phyloP scores from a whole-genome alignment of 768 basidiomycete genomes.

The Boletus barrowsii region DNA sequence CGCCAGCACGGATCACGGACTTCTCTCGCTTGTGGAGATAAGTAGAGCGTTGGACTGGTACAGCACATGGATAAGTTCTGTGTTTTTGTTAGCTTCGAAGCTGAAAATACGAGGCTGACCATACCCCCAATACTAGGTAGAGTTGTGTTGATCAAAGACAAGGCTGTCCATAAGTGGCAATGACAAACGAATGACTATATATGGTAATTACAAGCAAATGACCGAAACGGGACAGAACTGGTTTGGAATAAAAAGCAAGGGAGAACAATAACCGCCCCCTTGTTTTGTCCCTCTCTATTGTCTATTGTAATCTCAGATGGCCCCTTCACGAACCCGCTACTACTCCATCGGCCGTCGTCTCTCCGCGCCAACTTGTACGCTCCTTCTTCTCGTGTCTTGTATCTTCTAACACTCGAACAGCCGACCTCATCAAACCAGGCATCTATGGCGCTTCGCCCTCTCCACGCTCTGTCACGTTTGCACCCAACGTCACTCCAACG shows the following conservation, averaged over 20 bases:
- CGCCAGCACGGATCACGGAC: slow-evolving; percentile 8
- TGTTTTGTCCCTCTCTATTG: slow-evolving; percentile 4
- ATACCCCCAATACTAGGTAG: too few species aligned
- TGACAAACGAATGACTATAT: slow-evolving; percentile 7
- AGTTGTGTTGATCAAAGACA: background rate
- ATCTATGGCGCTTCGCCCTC: slow-evolving; percentile 46
- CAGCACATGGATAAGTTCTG: too few species aligned
- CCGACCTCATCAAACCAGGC: slow-evolving; percentile 47
- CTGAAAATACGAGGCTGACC: too few species aligned
- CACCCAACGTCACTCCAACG: slow-evolving; percentile 57
- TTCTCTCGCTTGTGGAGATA: slow-evolving; percentile 12
- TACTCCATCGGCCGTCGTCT: slow-evolving; percentile 40
- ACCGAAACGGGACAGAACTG: slow-evolving; percentile 9
- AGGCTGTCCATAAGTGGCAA: slow-evolving; percentile 8
- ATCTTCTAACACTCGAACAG: slow-evolving; percentile 13
- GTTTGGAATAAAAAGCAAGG: slow-evolving; percentile 21
- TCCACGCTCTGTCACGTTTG: slow-evolving; percentile 56
- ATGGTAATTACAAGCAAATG: slow-evolving; percentile 11
- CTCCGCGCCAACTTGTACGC: slow-evolving; percentile 30
- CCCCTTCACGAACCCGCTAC: slow-evolving; percentile 17
- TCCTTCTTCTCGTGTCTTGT: background rate
- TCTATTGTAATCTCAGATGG: slow-evolving; percentile 6
- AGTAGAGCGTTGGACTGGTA: too few species aligned
- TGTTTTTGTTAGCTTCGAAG: too few species aligned
- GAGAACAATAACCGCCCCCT: slow-evolving; percentile 25